Percentiles rank a stretch among this genome's conserved stretches.
Conservation (phyloP, 1,284 basidiomycete species). For the Apiotrichum brassicae region DNA sequence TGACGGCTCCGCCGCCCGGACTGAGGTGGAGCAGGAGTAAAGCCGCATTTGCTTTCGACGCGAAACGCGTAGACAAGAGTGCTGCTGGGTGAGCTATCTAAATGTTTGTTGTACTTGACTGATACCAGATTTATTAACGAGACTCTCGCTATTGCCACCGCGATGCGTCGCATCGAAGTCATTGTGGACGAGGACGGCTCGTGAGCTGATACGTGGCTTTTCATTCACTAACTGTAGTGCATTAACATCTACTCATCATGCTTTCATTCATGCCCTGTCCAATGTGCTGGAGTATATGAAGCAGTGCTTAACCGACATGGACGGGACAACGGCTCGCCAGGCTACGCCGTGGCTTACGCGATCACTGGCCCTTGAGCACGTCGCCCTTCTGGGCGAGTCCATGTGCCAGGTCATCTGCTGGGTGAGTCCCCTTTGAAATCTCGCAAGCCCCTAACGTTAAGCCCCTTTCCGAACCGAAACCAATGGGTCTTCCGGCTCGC, state of each 20-base stretch:
- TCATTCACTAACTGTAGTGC: constrained; percentile 18
- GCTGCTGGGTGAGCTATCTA: constrained; percentile 18
- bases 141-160: constrained; percentile 26
- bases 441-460: constrained; percentile 4
- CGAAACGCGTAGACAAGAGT: constrained; percentile 11
- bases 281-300: constrained; percentile 35
- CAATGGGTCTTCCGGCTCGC: constrained; percentile 25
- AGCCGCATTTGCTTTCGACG: constrained; percentile 22
- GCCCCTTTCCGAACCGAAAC: constrained; percentile 21
- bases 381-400: constrained; percentile 17
- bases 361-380: constrained; percentile 19
- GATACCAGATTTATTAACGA: constrained; percentile 6
- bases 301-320: constrained; percentile 19
- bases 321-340: constrained; percentile 1
- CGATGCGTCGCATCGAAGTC: constrained; percentile 34
- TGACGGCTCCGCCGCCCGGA: constrained; percentile 13
- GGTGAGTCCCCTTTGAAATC: constrained; percentile 18
- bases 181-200: constrained; percentile 29
- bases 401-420: constrained; percentile 33
- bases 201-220: no score
- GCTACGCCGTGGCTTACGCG: constrained; percentile 24
- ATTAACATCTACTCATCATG: constrained; percentile 41
- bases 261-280: constrained; percentile 34
- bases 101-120: background rate
- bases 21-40: constrained; percentile 28